These are phyloP conservation scores for Penicillium sp. DNA, from an alignment of 2,329 filamentous ascomycete genomes.

Conservation along the genomic window DNA sequence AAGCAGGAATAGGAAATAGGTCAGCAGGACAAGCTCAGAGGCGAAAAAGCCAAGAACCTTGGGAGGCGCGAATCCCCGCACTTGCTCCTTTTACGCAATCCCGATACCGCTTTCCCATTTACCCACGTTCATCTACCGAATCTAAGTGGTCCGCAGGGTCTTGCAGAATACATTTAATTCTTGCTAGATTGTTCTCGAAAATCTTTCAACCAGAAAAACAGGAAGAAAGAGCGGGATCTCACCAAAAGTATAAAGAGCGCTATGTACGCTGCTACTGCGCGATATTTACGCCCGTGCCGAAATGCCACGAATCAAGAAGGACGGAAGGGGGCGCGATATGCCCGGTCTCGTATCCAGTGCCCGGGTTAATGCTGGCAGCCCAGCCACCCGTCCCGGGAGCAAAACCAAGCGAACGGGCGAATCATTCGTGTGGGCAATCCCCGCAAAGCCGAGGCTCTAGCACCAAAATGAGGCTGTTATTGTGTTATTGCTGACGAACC, in stretches of 20 bases:
- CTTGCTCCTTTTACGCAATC: too few relatives aligned
- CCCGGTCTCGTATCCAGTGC: constrained; percentile 18
- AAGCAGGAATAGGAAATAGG: not conserved
- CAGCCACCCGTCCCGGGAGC: constrained; percentile 9
- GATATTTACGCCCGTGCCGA: constrained; percentile 1
- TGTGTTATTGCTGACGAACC: constrained; percentile 19
- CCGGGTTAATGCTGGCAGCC: constrained; percentile 8
- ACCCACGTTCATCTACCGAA: not conserved
- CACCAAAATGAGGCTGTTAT: constrained; percentile 16
- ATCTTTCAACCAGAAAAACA: not conserved
- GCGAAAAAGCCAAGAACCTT: not conserved
- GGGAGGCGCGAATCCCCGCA: not conserved
- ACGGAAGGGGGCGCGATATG: not conserved
- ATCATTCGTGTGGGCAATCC: not conserved
- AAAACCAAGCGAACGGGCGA: not conserved
- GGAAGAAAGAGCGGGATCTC: not conserved
- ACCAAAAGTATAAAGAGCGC: not conserved
- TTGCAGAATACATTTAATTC: too few relatives aligned
- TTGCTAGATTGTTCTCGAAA: not conserved
- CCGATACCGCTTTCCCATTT: too few relatives aligned
- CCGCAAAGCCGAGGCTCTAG: constrained; percentile 1
- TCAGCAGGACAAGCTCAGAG: not conserved
- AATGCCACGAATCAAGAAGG: constrained; percentile 13
- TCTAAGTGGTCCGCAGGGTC: not conserved
- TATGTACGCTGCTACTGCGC: constrained; percentile 10